Base-by-base conservation (phyloP, 208 protist genomes). In the Dictyostelium gargantuum region DNA sequence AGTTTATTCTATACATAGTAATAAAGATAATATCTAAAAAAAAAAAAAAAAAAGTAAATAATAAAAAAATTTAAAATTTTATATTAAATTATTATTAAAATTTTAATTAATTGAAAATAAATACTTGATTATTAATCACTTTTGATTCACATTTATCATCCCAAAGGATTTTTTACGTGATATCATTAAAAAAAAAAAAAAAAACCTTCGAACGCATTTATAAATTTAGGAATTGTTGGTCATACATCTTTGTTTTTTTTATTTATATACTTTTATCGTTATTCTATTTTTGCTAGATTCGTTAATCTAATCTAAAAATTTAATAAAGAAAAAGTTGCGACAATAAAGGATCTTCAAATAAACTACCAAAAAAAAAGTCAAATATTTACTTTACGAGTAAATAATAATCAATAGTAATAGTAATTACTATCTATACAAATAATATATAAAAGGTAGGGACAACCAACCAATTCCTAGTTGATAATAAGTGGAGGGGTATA, bases 181-280 rank as follows among this genome's bases (percentile, higher is more conserved):
- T n/a, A n/a, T n/a, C n/a, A n/a, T n/a, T n/a, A n/a, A n/a, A n/a
- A n/a, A n/a, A n/a, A n/a, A n/a, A n/a, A n/a, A n/a, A n/a, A n/a
- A n/a, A n/a, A n/a, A 17, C 17, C 5, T 32, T 38, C 26, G 61
- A 70, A 70, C 61, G 61, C 61, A 70, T 29, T 70, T 63, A 66
- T 70, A 70, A n/a, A n/a, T 17, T 35, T 70, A 74, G 68, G 68
- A 74, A 74, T 74, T 74, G 68, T 74, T 74, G 68, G 68, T 74
- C n/a, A n/a, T 74, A 29, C 38, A 46, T 74, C 23, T 46, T 74
- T 46, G 19, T 42, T 74, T 73, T 73, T 46, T 74, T n/a, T 46
- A 29, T 32, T 11, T n/a, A 13, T 44, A 70, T 70, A 70, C 61
- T 29, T 23, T 38, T 40, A 26, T 35, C 4, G 38, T 70, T 70